Evolutionary conservation across 306 rosid genomes (phyloP), one percentile per base, ranked within the genome.

Genomic region (Castanea sativa): DNA sequence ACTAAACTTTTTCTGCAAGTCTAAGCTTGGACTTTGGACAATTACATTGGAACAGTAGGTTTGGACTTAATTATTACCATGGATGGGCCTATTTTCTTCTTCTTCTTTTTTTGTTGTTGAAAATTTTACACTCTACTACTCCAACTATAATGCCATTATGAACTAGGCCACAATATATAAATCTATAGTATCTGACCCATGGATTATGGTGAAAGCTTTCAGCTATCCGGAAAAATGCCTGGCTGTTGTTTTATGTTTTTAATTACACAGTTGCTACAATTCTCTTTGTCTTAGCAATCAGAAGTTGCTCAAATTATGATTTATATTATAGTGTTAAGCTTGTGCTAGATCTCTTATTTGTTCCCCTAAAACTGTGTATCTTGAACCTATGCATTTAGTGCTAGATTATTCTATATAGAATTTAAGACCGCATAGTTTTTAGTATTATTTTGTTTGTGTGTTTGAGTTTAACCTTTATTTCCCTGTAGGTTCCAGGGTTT

Each of bases 401-500:
- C 23, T 35, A 49, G 2, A 14, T 13, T 53, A 29, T 67, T 18
- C 70, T 71, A 25, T 51, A 27, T 59, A 55, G 68, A 15, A 7
- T n/a, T 68, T 13, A 29, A 20, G 33, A 35, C 25, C 8, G 29
- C 56, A 55, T 41, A 14, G 12, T 19, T 41, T 81, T 29, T 70
- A 3, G 53, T 25, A 13, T 73, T 43, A 4, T 27, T 32, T n/a
- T 64, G 30, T 43, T 67, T 59, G 45, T 2, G 60, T 73, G 13
- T 45, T 21, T 23, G 69, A 55, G 55, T 69, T 83, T 35, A 20
- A 41, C 63, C 55, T 74, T 19, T 27, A 7, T n/a, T 59, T 33
- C 25, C 27, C 58, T 73, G 30, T 75, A 85, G 91, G 91, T 85
- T 72, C 88, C 97, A 7, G 97, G 86, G 76, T 94, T 84, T 82